Evolutionary conservation across 1,284 basidiomycete genomes (phyloP), one percentile per base, ranked within the genome.

Genomic region (Ustilago nuda): DNA sequence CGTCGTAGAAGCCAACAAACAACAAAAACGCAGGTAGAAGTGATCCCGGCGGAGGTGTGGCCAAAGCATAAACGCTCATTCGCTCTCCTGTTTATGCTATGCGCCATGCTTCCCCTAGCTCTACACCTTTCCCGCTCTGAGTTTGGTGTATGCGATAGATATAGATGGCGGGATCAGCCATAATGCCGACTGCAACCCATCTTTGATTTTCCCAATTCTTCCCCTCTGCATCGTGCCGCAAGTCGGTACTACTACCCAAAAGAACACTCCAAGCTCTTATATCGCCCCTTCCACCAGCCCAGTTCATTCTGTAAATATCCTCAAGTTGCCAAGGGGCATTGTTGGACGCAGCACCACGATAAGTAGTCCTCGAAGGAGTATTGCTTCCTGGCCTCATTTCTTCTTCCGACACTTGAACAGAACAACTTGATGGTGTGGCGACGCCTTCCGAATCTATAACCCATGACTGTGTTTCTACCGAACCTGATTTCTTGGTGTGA

Each of bases 1-100:
- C 78, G 19, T 78, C 75, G 27, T 72, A 79, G 35, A 66, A 77
- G 3, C 78, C 78, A 2, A 62, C 75, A 39, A 77, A 79, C n/a
- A 79, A 68, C 35, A 77, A 43, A 37, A 71, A 71, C 3, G 39
- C 8, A 0, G 77, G 77, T 4, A 79, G 23, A 17, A 17, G 45
- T 4, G 70, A 62, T 2, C 8, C 13, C 0, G n/a, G 4, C 0
- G 70, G 69, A 9, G 72, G 39, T 0, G 56, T 64, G 5, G 66
- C 62, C 48, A 76, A 60, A 0, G 76, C 73, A 41, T 72, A 78
- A 9, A 72, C 76, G 6, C 61, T 56, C 1, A 69, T 70, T 1
- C 48, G 39, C 32, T 56, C 57, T 0, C 63, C 61, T 1, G 58
- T 65, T 0, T 58, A 61, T 6, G 72, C 67, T 0, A 70, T 67